Conservation (phyloP, 805 yeast species). For the Sungouiozyma intestinalis region DNA sequence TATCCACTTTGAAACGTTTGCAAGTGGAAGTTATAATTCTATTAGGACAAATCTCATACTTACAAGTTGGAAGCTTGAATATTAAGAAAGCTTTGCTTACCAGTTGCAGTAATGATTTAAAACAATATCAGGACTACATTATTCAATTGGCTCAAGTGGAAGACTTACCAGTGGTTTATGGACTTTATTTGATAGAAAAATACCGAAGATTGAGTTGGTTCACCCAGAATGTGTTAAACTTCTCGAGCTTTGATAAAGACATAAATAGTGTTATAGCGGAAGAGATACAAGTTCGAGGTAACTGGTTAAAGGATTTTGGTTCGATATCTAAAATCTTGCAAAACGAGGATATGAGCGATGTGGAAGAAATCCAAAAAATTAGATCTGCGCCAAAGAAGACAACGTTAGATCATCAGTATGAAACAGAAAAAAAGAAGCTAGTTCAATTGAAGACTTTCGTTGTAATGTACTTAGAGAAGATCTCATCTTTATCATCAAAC, state of each 20-base stretch:
- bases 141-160: slow-evolving; percentile 33
- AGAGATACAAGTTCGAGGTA: slow-evolving; percentile 24
- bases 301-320: slow-evolving; percentile 6
- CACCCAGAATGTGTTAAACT: not conserved
- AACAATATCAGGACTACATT: slow-evolving; percentile 16
- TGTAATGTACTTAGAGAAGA: slow-evolving; percentile 28
- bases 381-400: not conserved
- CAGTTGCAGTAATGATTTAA: slow-evolving; percentile 26
- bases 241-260: not conserved
- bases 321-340: slow-evolving; percentile 5
- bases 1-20: slow-evolving; percentile 26
- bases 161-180: slow-evolving; percentile 64
- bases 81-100: slow-evolving; percentile 24
- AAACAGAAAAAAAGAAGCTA: not conserved
- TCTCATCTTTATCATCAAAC: slow-evolving; percentile 26
- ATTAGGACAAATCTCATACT: slow-evolving; percentile 27
- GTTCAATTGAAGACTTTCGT: slow-evolving; percentile 22
- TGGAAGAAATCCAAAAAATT: not conserved
- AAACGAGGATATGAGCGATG: not conserved
- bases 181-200: slow-evolving; percentile 53
- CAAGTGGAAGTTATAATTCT: slow-evolving; percentile 24
- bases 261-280: slow-evolving; percentile 35
- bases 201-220: slow-evolving; percentile 51
- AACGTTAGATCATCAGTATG: not conserved
- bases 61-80: slow-evolving; percentile 31